A percentile compares a stretch with the other conserved stretches of the same genome.
phyloP scores from a whole-genome alignment of 2,329 filamentous ascomycete species.

The Periconia sp. region DNA sequence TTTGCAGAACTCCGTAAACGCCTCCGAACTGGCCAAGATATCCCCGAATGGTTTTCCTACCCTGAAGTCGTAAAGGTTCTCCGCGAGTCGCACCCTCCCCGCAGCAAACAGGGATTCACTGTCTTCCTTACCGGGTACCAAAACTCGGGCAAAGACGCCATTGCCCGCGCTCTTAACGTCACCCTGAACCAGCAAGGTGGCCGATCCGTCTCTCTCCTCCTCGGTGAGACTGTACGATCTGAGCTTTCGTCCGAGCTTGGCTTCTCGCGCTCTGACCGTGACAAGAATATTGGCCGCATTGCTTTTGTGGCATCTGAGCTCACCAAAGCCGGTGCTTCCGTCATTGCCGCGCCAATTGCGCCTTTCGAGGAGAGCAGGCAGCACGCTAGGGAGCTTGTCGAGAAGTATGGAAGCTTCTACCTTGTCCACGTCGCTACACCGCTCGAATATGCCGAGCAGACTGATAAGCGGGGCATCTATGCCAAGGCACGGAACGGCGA shows the following conservation, averaged over 20 bases:
- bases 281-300: slow-evolving; percentile 94
- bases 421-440: slow-evolving; percentile 93
- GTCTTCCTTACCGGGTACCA: slow-evolving; percentile 97
- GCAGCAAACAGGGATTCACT: slow-evolving; percentile 93
- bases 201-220: slow-evolving; percentile 88
- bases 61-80: slow-evolving; percentile 97
- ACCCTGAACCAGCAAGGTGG: slow-evolving; percentile 98
- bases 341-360: slow-evolving; percentile 95
- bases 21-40: slow-evolving; percentile 88
- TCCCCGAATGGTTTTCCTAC: slow-evolving; percentile 99
- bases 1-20: slow-evolving; percentile 87
- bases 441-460: slow-evolving; percentile 92
- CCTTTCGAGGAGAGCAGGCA: slow-evolving; percentile 82
- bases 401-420: slow-evolving; percentile 91
- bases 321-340: slow-evolving; percentile 88
- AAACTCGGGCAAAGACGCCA: slow-evolving; percentile 96
- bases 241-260: slow-evolving; percentile 95
- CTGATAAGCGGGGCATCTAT: slow-evolving; percentile 92
- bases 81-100: slow-evolving; percentile 92
- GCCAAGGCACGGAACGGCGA: slow-evolving; percentile 81
- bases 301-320: slow-evolving; percentile 95
- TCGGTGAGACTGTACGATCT: slow-evolving; percentile 92
- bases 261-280: slow-evolving; percentile 90
- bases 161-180: slow-evolving; percentile 93
- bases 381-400: slow-evolving; percentile 81